A percentile compares a stretch with the other conserved stretches of the same genome.
phyloP scores from a whole-genome alignment of 2,329 filamentous ascomycete genomes.

The Lachnum nothofagi region DNA sequence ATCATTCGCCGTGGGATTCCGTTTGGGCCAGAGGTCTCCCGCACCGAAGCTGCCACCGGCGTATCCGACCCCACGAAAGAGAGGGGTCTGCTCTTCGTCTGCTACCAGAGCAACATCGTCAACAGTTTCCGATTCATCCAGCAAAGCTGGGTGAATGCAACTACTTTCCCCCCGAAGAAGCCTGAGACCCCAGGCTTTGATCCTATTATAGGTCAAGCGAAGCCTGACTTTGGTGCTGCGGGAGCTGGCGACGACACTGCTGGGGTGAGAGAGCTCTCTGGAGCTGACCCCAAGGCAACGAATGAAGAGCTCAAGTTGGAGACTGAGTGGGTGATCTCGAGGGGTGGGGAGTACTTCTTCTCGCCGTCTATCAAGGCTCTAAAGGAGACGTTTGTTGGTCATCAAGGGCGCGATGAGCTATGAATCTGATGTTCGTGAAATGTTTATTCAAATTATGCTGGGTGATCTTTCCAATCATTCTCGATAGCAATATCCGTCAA shows the following conservation, averaged over 20 bases:
- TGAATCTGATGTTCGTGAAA: too few relatives aligned
- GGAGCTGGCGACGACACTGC: too few relatives aligned
- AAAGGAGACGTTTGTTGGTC: too few relatives aligned
- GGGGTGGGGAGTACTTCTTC: conserved; percentile 45
- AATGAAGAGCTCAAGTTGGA: conserved; percentile 23
- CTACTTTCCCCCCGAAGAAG: conserved; percentile 23
- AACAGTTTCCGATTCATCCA: conserved; percentile 39
- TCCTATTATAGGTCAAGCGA: conserved; percentile 35
- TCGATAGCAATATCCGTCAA: too few relatives aligned
- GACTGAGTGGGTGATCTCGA: conserved; percentile 37
- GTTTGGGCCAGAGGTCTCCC: conserved; percentile 37
- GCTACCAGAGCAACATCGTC: conserved; percentile 41
- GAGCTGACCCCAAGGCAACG: conserved; percentile 21
- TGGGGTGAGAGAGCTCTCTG: conserved; percentile 24
- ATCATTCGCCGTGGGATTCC: conserved; percentile 43
- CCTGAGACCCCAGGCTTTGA: conserved; percentile 32
- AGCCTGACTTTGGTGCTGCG: too few relatives aligned
- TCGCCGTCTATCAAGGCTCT: conserved; percentile 37
- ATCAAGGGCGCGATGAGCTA: too few relatives aligned
- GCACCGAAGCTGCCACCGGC: conserved; percentile 27
- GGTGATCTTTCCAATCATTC: too few relatives aligned
- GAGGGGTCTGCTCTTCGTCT: conserved; percentile 42
- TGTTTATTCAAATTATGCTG: too few relatives aligned
- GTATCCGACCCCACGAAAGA: conserved; percentile 27
- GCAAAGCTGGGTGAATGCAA: conserved; percentile 24